Evolutionary conservation across 106 monocot species (phyloP), one percentile per base, ranked within the genome.

Genomic region (Narthecium ossifragum): DNA sequence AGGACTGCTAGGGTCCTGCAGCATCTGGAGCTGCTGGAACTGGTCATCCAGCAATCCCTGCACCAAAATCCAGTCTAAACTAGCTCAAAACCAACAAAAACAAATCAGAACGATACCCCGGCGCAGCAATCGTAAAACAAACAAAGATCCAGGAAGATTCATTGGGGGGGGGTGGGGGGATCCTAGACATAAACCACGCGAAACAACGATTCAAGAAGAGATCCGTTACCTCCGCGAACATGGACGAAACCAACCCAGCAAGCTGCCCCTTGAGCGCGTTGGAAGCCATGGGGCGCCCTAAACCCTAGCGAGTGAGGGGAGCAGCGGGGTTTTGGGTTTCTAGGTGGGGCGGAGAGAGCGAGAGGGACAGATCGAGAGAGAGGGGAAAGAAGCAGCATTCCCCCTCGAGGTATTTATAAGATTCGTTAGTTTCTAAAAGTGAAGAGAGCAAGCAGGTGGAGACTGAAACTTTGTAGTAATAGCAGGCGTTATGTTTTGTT

Each of bases 1-100:
- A 31, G 81, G 81, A n/a, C 58, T 69, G 31, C 54, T 71, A 11
- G 61, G 62, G 24, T 86, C 85, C 41, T 78, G 74, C 41, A 86
- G 74, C 70, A 71, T 67, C 64, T 77, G 80, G 20, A 81, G 59
- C 80, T 81, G 85, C 34, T 46, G 39, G 56, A 81, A 81, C 55
- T 86, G 85, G 7, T 80, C 61, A 38, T 86, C 85, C 64, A 86
- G 28, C 41, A 81, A 51, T 4, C 80, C 80, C 85, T 85, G 40
- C 31, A 31, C 40, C 36, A 68, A 12, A 59, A 59, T n/a, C n/a
- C n/a, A n/a, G n/a, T n/a, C n/a, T n/a, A n/a, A n/a, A n/a, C n/a
- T n/a, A n/a, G n/a, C n/a, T n/a, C 50, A 38, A 64, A 33, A 21
- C 10, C n/a, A 26, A 33, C 18, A 28, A 23, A 13, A 10, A 43